A percentile compares a stretch with the other conserved stretches of the same genome.
Evolutionary conservation across 345 rosid species (phyloP).

Genomic region (Arabidopsis arenosa): DNA sequence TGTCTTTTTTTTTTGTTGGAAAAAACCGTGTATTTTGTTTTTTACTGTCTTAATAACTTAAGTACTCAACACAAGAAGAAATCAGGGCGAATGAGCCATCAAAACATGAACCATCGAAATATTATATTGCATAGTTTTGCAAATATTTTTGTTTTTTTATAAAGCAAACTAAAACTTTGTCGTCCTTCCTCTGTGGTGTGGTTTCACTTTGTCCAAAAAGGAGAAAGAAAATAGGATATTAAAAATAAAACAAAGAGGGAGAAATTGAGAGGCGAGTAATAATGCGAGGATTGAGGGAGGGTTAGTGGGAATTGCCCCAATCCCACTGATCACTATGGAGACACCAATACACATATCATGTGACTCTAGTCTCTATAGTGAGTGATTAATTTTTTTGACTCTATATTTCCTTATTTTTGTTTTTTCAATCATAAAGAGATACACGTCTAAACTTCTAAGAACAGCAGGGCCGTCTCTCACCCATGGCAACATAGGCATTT

Average conservation of each 20-base stretch:
- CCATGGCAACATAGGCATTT: too few relatives aligned
- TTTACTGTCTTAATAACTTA: neutral
- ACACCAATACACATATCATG: conserved; percentile 44
- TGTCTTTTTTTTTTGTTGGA: neutral
- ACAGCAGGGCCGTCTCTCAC: too few relatives aligned
- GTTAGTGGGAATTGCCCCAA: conserved; percentile 14
- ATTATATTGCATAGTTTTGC: neutral
- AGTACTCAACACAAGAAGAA: neutral
- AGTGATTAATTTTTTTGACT: conserved; percentile 10
- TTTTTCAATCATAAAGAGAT: neutral
- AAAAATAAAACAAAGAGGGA: neutral
- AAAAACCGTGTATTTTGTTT: neutral
- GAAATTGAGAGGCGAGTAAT: conserved; percentile 27
- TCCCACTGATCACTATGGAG: conserved; percentile 35
- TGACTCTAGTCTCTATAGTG: conserved; percentile 29
- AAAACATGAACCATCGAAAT: conserved; percentile 2
- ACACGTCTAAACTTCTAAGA: neutral
- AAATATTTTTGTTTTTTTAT: neutral
- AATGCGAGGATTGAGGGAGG: conserved; percentile 45
- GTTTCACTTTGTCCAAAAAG: conserved; percentile 4
- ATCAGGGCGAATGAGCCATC: neutral
- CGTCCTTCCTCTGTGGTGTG: conserved; percentile 4
- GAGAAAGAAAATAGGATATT: neutral
- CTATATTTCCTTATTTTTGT: conserved; percentile 6
- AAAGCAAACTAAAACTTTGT: conserved; percentile 17